Base-by-base conservation (phyloP, 1,284 basidiomycete genomes). In the Erythrobasidium hasegawianum region DNA sequence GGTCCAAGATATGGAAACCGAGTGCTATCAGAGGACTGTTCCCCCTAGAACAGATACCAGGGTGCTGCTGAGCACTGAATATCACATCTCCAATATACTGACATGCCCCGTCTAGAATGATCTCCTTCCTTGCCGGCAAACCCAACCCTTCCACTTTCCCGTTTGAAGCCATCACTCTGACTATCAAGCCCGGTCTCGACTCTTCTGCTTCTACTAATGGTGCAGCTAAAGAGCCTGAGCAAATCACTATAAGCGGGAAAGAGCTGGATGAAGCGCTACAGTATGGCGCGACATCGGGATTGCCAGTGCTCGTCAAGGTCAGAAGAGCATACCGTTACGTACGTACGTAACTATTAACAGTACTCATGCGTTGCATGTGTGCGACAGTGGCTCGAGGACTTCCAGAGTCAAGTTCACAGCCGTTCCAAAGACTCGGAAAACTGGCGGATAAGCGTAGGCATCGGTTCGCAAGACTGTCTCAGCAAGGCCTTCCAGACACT, bases 61-160 rank as follows among this genome's bases (percentile, higher is more conserved):
- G 54, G 62, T 65, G 39, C 26, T 26, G 22, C 16, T 33, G 24
- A 18, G 18, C 24, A 10, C 20, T 8, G 7, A 27, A 18, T 10
- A 49, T 5, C 18, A n/a, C 22, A n/a, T 50, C 9, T n/a, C 14
- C 20, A n/a, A 18, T 22, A 10, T 13, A 33, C 26, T 40, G 54
- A 33, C 33, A 14, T 39, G 54, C 38, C 11, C 11, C 11, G 20
- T 14, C 11, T 56, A 65, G 62, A 24, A 69, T 69, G 67, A 64
- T 68, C 14, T 67, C 43, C 38, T 57, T 73, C 50, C 75, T 80
- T 22, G 82, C 82, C 10, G 83, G 83, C 39, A 81, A 81, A 78
- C 95, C 95, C 26, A 95, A 95, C 75, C 83, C 87, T n/a, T 79
- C 82, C 2, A 89, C 90, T 16, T 97, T 97, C 79, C 94, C 94